Conservation (phyloP, 2,329 filamentous ascomycete species). For the Aspergillus ochraceus region DNA sequence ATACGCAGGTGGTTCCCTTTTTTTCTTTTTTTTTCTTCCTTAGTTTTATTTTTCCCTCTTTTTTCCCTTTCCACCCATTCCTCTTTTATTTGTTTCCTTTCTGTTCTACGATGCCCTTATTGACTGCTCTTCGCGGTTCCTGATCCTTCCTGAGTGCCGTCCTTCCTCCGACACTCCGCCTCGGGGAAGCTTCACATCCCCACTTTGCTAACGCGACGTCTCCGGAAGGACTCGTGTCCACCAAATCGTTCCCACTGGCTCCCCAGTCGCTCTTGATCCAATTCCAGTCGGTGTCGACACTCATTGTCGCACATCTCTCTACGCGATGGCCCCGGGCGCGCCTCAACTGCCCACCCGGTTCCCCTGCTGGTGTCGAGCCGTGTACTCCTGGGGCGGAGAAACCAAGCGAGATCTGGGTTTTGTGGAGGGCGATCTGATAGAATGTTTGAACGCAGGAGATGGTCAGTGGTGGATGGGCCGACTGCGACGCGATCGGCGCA, state of each 20-base stretch:
- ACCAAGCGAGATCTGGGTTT: conserved; percentile 94
- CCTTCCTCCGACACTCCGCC: not conserved
- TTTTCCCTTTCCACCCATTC: conserved; percentile 9
- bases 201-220: not conserved
- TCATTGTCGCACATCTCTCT: not conserved
- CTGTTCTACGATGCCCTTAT: conserved; percentile 7
- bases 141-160: conserved; percentile 5
- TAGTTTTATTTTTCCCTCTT: conserved; percentile 7
- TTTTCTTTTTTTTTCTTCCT: conserved; percentile 5
- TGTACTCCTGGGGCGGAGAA: conserved; percentile 95
- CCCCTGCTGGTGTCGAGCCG: conserved; percentile 86
- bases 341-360: conserved; percentile 70
- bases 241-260: not conserved
- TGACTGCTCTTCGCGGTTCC: conserved; percentile 4
- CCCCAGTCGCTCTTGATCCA: not conserved
- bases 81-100: not conserved
- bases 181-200: not conserved
- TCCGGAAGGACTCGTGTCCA: not conserved
- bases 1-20: not conserved
- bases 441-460: conserved; percentile 96
- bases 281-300: not conserved
- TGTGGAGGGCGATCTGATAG: conserved; percentile 95
- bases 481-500: conserved; percentile 82
- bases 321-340: conserved; percentile 47
- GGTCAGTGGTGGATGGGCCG: conserved; percentile 98